phyloP scores from a whole-genome alignment of 768 basidiomycete species.

The Butyriboletus loyo region DNA sequence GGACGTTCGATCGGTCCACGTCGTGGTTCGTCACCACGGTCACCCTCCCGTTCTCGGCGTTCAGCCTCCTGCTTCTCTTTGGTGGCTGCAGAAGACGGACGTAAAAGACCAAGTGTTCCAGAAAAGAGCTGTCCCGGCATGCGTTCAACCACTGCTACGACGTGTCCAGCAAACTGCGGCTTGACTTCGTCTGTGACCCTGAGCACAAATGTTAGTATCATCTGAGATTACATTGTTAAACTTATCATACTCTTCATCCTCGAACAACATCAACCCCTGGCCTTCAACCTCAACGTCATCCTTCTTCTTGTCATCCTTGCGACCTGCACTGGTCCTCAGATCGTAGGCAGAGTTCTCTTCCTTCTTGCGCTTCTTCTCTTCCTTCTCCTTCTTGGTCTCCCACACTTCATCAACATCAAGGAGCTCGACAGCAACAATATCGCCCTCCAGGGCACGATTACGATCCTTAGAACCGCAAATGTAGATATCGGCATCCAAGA shows the following conservation, averaged over 20 bases:
- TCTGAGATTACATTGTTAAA: background rate
- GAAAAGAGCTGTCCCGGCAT: slow-evolving; percentile 99
- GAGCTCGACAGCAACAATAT: slow-evolving; percentile 96
- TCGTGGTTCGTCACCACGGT: slow-evolving; percentile 79
- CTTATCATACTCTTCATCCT: slow-evolving; percentile 84
- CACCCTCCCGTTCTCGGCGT: slow-evolving; percentile 94
- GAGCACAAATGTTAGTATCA: slow-evolving; percentile 14
- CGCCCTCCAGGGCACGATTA: slow-evolving; percentile 96
- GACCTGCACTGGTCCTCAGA: slow-evolving; percentile 63
- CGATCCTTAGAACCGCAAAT: slow-evolving; percentile 99
- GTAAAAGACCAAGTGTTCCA: slow-evolving; percentile 90
- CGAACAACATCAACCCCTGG: slow-evolving; percentile 93
- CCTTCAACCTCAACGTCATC: slow-evolving; percentile 99
- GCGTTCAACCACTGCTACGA: slow-evolving; percentile 98
- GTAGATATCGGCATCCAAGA: slow-evolving; percentile 97
- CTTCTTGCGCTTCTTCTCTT: slow-evolving; percentile 99
- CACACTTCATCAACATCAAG: slow-evolving; percentile 97
- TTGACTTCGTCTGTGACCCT: slow-evolving; percentile 98
- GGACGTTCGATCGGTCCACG: slow-evolving; percentile 82
- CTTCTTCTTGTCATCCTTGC: slow-evolving; percentile 99
- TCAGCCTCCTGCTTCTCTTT: slow-evolving; percentile 99
- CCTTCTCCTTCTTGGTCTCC: slow-evolving; percentile 99
- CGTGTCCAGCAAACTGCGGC: slow-evolving; percentile 97
- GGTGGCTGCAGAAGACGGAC: slow-evolving; percentile 94
- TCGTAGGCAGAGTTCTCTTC: slow-evolving; percentile 98